Percentiles rank a stretch among this genome's conserved stretches.
These are phyloP conservation scores for Arabidopsis thaliana DNA, from an alignment of 345 rosid genomes.

Conservation along the genomic window DNA sequence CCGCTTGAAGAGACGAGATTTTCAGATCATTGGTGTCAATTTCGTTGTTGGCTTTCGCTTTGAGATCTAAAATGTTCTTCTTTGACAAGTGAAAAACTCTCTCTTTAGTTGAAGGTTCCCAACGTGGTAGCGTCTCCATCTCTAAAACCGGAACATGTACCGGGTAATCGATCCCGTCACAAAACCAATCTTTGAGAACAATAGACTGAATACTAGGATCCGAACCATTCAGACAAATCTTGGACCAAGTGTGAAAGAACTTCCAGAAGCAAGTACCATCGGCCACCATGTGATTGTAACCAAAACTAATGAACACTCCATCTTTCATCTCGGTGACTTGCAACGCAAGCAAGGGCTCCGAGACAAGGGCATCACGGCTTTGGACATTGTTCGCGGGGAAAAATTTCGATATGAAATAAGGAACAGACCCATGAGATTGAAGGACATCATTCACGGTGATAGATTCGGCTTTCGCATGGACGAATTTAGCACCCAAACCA, in stretches of 20 bases:
- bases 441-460: constrained; percentile 43
- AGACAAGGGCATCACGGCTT: constrained; percentile 32
- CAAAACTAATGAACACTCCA: constrained; percentile 54
- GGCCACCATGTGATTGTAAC: constrained; percentile 46
- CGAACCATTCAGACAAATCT: constrained; percentile 32
- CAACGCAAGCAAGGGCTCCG: constrained; percentile 50
- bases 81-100: constrained; percentile 47
- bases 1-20: constrained; percentile 48
- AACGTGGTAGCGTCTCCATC: not conserved
- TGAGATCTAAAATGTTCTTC: constrained; percentile 38
- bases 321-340: constrained; percentile 54
- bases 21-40: not conserved
- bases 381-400: constrained; percentile 46
- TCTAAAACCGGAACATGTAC: constrained; percentile 43
- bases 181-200: constrained; percentile 43
- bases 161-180: constrained; percentile 6
- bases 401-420: constrained; percentile 21
- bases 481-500: constrained; percentile 37
- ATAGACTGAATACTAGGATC: constrained; percentile 7
- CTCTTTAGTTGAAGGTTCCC: constrained; percentile 28
- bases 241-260: constrained; percentile 57
- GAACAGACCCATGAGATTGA: constrained; percentile 40
- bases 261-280: constrained; percentile 58
- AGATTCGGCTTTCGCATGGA: constrained; percentile 47
- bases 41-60: constrained; percentile 48